Percentiles rank a stretch among this genome's conserved stretches.
Evolutionary conservation across 208 protist genomes (phyloP).

Genomic region (Crithidia bombi): DNA sequence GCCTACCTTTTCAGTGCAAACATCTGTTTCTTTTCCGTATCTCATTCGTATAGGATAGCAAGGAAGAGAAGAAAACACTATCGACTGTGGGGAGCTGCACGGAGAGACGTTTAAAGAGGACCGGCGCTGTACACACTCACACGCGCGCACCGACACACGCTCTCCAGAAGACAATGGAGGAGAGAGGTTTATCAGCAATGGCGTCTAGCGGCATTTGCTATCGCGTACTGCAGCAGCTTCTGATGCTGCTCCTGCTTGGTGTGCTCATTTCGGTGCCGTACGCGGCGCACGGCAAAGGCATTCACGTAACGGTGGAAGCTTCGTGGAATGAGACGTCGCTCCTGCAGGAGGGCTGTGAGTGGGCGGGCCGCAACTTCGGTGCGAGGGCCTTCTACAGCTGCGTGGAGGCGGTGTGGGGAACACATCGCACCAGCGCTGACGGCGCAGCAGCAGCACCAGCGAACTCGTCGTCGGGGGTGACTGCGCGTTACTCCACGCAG

Average conservation of each 20-base stretch:
- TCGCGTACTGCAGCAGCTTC: neutral
- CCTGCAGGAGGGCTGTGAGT: slow-evolving; percentile 73
- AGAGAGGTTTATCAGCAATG: too few species aligned
- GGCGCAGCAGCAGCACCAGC: neutral
- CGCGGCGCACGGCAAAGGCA: slow-evolving; percentile 31
- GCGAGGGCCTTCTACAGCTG: slow-evolving; percentile 47
- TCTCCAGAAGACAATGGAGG: too few species aligned
- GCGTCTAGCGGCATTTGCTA: too few species aligned
- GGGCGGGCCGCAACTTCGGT: slow-evolving; percentile 35
- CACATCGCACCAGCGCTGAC: neutral
- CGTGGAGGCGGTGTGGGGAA: slow-evolving; percentile 47
- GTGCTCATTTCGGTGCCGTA: neutral
- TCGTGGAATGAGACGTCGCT: slow-evolving; percentile 72
- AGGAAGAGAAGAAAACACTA: too few species aligned
- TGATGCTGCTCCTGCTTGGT: slow-evolving; percentile 1
- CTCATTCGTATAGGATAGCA: too few species aligned
- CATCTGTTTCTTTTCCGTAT: too few species aligned
- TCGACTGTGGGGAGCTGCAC: too few species aligned
- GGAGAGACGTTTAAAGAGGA: too few species aligned
- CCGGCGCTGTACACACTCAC: too few species aligned
- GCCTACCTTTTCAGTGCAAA: too few species aligned
- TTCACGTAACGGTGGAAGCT: slow-evolving; percentile 52
- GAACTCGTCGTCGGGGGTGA: neutral
- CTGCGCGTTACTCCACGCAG: slow-evolving; percentile 38
- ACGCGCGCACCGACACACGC: too few species aligned